A percentile compares a stretch with the other conserved stretches of the same genome.
phyloP scores from a whole-genome alignment of 2,329 filamentous ascomycete species.

The Canariomyces notabilis region DNA sequence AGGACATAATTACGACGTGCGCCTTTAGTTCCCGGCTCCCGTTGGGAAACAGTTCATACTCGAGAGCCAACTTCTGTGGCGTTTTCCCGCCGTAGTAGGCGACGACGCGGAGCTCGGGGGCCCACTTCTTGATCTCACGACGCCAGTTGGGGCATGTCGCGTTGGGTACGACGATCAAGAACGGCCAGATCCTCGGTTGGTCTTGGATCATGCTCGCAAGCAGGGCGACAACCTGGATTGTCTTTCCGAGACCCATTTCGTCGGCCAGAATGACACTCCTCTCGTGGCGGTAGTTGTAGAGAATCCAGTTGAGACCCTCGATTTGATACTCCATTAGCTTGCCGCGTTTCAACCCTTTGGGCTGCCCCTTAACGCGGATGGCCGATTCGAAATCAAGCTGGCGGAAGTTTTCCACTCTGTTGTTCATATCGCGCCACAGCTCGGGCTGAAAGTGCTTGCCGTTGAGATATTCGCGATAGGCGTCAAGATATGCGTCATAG shows the following conservation, averaged over 20 bases:
- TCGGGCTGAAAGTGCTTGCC: slow-evolving; percentile 65
- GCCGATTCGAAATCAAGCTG: slow-evolving; percentile 58
- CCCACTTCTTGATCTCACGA: slow-evolving; percentile 91
- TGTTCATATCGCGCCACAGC: slow-evolving; percentile 54
- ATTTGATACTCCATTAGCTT: slow-evolving; percentile 91
- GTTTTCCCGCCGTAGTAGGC: slow-evolving; percentile 78
- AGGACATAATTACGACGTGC: slow-evolving; percentile 92
- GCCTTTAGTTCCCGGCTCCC: slow-evolving; percentile 66
- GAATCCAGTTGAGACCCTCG: slow-evolving; percentile 90
- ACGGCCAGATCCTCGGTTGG: slow-evolving; percentile 75
- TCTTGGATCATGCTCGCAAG: slow-evolving; percentile 68
- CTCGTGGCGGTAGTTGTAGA: slow-evolving; percentile 78
- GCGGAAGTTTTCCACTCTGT: slow-evolving; percentile 65
- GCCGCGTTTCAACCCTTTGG: slow-evolving; percentile 66
- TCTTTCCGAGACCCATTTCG: slow-evolving; percentile 98
- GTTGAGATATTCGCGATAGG: slow-evolving; percentile 81
- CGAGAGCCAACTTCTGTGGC: slow-evolving; percentile 69
- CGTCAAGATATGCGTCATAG: slow-evolving; percentile 74
- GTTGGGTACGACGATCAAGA: slow-evolving; percentile 89
- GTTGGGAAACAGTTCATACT: slow-evolving; percentile 79
- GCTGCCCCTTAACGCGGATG: slow-evolving; percentile 66
- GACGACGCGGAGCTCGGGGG: slow-evolving; percentile 79
- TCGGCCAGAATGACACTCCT: slow-evolving; percentile 90
- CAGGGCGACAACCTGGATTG: slow-evolving; percentile 83
- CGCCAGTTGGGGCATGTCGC: slow-evolving; percentile 97